These are phyloP conservation scores for Tetracentron sinense DNA, from an alignment of 164 flowering plant genomes.

Conservation along the genomic window DNA sequence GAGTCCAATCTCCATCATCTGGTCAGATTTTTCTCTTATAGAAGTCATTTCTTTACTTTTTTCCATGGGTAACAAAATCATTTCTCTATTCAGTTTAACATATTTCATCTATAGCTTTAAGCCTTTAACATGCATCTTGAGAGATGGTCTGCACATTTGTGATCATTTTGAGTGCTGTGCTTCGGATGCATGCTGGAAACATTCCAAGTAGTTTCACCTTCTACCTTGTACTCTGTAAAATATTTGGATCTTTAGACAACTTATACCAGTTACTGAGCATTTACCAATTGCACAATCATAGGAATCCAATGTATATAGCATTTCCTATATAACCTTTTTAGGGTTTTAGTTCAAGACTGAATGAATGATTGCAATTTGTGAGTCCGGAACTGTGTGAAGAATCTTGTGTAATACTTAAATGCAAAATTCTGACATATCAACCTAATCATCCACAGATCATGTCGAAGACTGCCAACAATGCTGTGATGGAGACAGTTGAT, in stretches of 20 bases:
- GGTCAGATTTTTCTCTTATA: conserved; percentile 37
- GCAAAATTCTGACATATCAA: not conserved
- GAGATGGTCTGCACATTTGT: too few relatives aligned
- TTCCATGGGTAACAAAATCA: too few relatives aligned
- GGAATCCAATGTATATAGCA: not conserved
- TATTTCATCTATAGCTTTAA: too few relatives aligned
- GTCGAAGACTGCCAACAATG: conserved; percentile 83
- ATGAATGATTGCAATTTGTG: too few relatives aligned
- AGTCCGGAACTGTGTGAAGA: too few relatives aligned
- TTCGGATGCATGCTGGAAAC: not conserved
- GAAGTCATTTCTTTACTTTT: not conserved
- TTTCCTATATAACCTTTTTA: too few relatives aligned
- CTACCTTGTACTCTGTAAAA: not conserved
- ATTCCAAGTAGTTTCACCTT: not conserved
- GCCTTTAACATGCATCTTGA: too few relatives aligned
- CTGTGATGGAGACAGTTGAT: conserved; percentile 92
- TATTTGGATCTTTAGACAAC: not conserved
- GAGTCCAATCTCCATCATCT: conserved; percentile 90
- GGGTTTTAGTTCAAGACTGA: too few relatives aligned
- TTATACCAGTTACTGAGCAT: not conserved
- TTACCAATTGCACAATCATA: not conserved
- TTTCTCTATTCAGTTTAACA: not conserved
- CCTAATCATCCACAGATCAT: conserved; percentile 38
- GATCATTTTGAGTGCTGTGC: not conserved
- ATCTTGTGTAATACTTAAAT: too few relatives aligned